Conservation (phyloP, 1,284 basidiomycete genomes). For the Vanrija pseudolonga region DNA sequence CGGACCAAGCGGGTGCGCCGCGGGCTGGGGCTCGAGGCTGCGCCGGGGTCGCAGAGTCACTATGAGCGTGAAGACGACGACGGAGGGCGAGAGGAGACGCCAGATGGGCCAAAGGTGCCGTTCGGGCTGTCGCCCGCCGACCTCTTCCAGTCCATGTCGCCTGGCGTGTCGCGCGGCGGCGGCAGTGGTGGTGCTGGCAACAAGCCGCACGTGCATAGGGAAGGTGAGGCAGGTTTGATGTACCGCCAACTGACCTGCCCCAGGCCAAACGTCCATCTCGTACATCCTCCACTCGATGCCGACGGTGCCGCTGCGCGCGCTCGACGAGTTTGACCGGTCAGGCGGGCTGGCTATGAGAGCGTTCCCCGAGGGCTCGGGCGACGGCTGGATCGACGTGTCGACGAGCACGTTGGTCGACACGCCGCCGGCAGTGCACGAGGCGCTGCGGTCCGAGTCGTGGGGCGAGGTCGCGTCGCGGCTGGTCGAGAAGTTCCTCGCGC, state of each 20-base stretch:
- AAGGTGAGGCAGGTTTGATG: constrained; percentile 20
- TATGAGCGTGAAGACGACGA: neutral
- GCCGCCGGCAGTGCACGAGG: constrained; percentile 9
- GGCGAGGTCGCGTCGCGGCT: constrained; percentile 23
- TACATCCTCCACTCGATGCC: constrained; percentile 32
- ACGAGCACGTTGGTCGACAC: neutral
- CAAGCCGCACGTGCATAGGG: constrained; percentile 7
- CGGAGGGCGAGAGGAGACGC: neutral
- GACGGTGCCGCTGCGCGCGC: constrained; percentile 21
- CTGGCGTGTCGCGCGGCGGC: neutral
- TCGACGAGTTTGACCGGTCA: constrained; percentile 15
- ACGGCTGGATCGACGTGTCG: constrained; percentile 21
- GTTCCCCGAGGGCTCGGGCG: constrained; percentile 10
- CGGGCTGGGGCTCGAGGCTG: constrained; percentile 4
- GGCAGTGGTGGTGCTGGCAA: too few species aligned
- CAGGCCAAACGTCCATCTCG: constrained; percentile 25
- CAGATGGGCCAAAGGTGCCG: neutral
- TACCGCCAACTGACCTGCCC: neutral
- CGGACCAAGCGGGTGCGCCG: constrained; percentile 27
- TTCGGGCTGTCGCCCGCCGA: neutral
- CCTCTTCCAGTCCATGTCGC: neutral
- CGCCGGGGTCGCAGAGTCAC: neutral
- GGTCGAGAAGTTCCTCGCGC: constrained; percentile 21
- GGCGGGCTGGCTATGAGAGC: constrained; percentile 15
- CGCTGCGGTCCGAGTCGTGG: constrained; percentile 21